Evolutionary conservation across 257 asterid species (phyloP).

Genomic region (Nicotiana tabacum): DNA sequence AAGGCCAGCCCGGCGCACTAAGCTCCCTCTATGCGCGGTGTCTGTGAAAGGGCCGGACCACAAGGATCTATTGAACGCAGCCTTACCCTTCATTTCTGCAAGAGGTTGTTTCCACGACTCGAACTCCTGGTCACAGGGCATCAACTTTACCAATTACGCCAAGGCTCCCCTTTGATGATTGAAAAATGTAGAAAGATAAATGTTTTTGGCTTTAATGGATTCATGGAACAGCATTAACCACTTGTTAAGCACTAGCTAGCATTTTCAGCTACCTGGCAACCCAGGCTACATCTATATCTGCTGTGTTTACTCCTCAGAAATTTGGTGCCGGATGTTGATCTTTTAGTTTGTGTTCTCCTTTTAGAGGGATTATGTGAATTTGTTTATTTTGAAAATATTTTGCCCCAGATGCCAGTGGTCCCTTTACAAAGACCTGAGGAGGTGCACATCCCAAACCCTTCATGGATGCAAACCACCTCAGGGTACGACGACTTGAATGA

Average conservation of each 20-base stretch:
- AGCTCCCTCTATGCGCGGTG: no score
- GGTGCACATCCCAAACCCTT: slow-evolving; percentile 65
- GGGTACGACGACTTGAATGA: slow-evolving; percentile 51
- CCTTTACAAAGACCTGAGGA: slow-evolving; percentile 95
- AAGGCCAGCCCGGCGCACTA: no score
- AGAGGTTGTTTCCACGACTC: no score
- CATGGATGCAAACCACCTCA: slow-evolving; percentile 82
- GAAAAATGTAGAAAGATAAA: no score
- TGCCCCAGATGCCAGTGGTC: slow-evolving; percentile 74
- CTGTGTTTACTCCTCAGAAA: background rate
- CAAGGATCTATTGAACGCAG: no score
- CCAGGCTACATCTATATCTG: background rate
- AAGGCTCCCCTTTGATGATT: no score
- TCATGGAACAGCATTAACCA: background rate
- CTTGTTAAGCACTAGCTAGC: background rate
- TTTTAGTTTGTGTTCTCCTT: background rate
- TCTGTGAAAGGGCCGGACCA: no score
- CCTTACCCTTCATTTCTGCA: no score
- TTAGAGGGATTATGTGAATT: background rate
- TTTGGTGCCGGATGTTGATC: background rate
- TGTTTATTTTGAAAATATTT: slow-evolving; percentile 9
- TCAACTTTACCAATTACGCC: no score
- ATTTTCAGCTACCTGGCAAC: background rate
- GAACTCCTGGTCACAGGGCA: no score
- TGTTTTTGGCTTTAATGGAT: no score